Evolutionary conservation across 495 filamentous ascomycete genomes (phyloP).

Genomic region (Durotheca rogersii): DNA sequence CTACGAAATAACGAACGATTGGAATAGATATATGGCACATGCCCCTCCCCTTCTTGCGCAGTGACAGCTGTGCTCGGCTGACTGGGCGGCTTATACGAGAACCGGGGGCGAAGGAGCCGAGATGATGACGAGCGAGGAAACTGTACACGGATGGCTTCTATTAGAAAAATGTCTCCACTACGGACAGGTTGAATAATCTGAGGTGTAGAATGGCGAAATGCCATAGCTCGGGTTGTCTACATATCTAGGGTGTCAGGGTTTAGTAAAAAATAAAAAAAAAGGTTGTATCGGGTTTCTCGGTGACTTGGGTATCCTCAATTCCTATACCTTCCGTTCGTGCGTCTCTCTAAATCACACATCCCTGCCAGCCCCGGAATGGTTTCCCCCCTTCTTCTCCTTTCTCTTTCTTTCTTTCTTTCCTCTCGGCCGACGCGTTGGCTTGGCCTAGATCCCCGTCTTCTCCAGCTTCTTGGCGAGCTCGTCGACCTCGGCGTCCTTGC

Average conservation of each 20-base stretch:
- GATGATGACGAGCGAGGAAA: neutral
- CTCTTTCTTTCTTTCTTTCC: no score
- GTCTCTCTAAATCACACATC: neutral
- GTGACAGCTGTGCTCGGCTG: neutral
- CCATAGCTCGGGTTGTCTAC: no score
- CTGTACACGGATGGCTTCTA: neutral
- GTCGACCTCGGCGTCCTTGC: slow-evolving; percentile 78
- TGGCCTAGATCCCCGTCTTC: slow-evolving; percentile 57
- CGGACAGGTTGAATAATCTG: neutral
- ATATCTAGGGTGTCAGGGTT: no score
- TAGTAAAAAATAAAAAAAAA: no score
- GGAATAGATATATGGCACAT: neutral
- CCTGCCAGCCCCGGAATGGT: no score
- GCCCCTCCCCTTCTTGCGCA: neutral
- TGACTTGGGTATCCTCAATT: slow-evolving; percentile 15
- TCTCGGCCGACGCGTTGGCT: no score
- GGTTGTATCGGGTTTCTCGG: neutral
- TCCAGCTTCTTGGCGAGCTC: slow-evolving; percentile 70
- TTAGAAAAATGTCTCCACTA: neutral
- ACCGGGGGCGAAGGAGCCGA: no score
- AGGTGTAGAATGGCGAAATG: neutral
- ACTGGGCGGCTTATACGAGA: no score
- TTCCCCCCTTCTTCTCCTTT: no score
- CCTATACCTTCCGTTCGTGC: neutral
- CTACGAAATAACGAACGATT: no score